Conservation (phyloP, 176 grass and related monocot genomes). For the Triticum timopheevii region DNA sequence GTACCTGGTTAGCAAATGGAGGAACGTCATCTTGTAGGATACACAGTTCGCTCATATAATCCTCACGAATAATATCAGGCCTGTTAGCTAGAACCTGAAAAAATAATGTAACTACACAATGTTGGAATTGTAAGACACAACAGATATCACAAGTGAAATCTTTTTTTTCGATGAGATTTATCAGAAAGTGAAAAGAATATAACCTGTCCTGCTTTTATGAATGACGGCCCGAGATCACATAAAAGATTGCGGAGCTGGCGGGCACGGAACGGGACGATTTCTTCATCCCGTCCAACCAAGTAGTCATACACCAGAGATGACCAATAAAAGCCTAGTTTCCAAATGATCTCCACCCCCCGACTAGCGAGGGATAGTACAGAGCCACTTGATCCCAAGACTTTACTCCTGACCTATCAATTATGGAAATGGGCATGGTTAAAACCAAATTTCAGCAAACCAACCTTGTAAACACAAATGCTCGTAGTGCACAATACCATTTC, state of each 20-base stretch:
- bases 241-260: conserved; percentile 94
- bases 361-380: conserved; percentile 74
- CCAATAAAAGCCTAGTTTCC: conserved; percentile 93
- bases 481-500: conserved; percentile 50
- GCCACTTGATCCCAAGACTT: conserved; percentile 90
- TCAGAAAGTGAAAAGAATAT: conserved; percentile 6
- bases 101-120: conserved; percentile 4
- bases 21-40: conserved; percentile 98
- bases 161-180: background rate
- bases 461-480: background rate
- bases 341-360: conserved; percentile 88
- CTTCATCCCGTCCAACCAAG: conserved; percentile 87
- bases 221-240: conserved; percentile 94
- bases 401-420: conserved; percentile 81
- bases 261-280: conserved; percentile 89
- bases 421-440: conserved; percentile 14
- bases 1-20: conserved; percentile 86
- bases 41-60: conserved; percentile 99
- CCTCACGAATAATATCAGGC: conserved; percentile 97
- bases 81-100: conserved; percentile 92
- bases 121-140: background rate
- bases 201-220: conserved; percentile 99
- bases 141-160: background rate
- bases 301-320: conserved; percentile 81
- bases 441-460: background rate